phyloP scores from a whole-genome alignment of 1,284 basidiomycete species.

The Irpex sp. region DNA sequence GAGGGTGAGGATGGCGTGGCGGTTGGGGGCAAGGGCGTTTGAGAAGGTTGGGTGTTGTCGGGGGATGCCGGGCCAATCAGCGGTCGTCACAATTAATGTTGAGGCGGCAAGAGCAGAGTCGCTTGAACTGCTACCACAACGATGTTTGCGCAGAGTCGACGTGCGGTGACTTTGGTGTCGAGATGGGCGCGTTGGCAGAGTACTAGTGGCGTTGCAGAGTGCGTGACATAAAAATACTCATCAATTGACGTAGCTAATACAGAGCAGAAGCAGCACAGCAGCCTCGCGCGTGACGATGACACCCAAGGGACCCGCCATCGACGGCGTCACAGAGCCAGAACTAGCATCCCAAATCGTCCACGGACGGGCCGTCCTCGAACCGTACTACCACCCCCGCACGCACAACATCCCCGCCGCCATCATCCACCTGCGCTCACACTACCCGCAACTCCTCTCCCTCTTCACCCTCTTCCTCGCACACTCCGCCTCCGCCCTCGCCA shows the following conservation, averaged over 20 bases:
- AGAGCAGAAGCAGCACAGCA: not conserved
- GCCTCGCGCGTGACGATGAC: slow-evolving; percentile 2
- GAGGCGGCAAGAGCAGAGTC: not conserved
- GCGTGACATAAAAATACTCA: not conserved
- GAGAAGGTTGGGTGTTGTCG: not conserved
- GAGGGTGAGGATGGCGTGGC: not conserved
- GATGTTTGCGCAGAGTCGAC: slow-evolving; percentile 2
- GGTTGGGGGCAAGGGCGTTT: not conserved
- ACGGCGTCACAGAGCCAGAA: slow-evolving; percentile 11
- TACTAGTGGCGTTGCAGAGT: not conserved
- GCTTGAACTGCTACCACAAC: not conserved
- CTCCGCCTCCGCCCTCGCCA: slow-evolving; percentile 86
- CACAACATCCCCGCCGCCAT: slow-evolving; percentile 86
- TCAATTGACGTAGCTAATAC: not conserved
- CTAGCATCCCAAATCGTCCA: slow-evolving; percentile 56
- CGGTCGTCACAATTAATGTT: not conserved
- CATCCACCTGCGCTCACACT: slow-evolving; percentile 87
- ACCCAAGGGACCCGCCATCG: not conserved
- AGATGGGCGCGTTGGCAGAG: slow-evolving; percentile 4
- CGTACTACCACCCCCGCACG: slow-evolving; percentile 67
- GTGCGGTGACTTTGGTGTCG: not conserved
- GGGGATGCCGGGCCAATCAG: not conserved
- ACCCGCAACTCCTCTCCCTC: slow-evolving; percentile 76
- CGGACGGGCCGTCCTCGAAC: slow-evolving; percentile 62
- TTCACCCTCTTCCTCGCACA: slow-evolving; percentile 90